Base-by-base conservation (phyloP, 169 alveolate genomes). In the Blepharisma undulans region DNA sequence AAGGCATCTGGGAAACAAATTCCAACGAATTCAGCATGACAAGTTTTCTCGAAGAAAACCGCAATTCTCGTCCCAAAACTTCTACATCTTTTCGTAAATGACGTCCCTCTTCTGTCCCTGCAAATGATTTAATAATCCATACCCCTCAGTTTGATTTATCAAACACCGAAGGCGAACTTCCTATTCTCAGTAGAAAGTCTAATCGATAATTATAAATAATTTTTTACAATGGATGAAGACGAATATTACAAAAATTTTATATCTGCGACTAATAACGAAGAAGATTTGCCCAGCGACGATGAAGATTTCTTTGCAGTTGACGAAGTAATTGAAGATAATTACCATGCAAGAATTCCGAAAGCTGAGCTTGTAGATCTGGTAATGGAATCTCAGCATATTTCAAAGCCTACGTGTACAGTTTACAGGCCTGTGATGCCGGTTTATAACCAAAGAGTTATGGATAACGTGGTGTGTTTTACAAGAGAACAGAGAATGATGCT, bases 351-450 rank as follows among this genome's bases (percentile, higher is more conserved):
- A 59, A 30, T 84, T 61, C 77, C 89, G 8, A 84, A 60, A 60
- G 27, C 89, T 21, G 89, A 84, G 21, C 77, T 84, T 21, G 77
- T 22, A 32, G 89, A 84, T 30, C 48, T 84, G 19, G 77, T 34
- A 10, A 22, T 32, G 74, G 89, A 84, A 22, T 36, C 71, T 21
- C 33, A 59, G 60, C 27, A 21, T n/a, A 22, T 21, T 22, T 76
- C 36, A 33, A 84, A 22, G 48, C 89, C 89, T 22, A 76, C 48
- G 5, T 22, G 61, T 25, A 84, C 30, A 48, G 77, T 84, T 16
- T 84, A 84, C n/a, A 84, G 77, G 78, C 89, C 89, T 4, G 89
- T 84, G 22, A n/a, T 84, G 36, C 89, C 89, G 0, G 60, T 84
- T n/a, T 61, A 34, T 25, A 48, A 34, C 30, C 79, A 76, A 21